These are phyloP conservation scores for Auricularia sp. DNA, from an alignment of 768 basidiomycete genomes.

Conservation along the genomic window DNA sequence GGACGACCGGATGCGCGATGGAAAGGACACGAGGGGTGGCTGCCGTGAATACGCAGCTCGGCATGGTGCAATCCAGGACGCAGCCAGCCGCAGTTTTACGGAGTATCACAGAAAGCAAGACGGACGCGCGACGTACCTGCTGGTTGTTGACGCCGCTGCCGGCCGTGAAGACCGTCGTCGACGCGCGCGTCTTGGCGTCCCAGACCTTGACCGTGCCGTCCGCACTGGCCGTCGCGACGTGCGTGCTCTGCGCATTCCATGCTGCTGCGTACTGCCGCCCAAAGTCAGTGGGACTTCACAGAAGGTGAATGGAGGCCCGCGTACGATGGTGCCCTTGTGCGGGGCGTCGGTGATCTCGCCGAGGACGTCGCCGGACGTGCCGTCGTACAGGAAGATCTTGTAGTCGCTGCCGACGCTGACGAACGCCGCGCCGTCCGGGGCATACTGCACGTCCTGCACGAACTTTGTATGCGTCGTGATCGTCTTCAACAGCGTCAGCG, in stretches of 20 bases:
- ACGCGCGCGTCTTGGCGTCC: slow-evolving; percentile 70
- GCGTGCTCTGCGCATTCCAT: slow-evolving; percentile 73
- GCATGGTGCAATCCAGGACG: no score
- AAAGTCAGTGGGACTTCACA: not conserved
- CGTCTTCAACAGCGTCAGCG: slow-evolving; percentile 32
- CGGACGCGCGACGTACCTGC: slow-evolving; percentile 32
- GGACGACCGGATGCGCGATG: no score
- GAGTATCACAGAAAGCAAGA: slow-evolving; percentile 3
- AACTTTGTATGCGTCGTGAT: slow-evolving; percentile 87
- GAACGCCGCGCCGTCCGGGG: slow-evolving; percentile 73
- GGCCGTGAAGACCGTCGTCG: slow-evolving; percentile 56
- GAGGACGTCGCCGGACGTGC: slow-evolving; percentile 73
- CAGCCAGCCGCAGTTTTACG: not conserved
- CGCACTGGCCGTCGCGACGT: slow-evolving; percentile 70
- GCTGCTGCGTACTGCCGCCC: slow-evolving; percentile 52
- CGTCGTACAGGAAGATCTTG: slow-evolving; percentile 84
- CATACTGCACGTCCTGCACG: slow-evolving; percentile 81
- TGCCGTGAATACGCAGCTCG: no score
- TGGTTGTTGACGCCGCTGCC: slow-evolving; percentile 70
- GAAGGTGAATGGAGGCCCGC: no score
- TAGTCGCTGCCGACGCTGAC: slow-evolving; percentile 84
- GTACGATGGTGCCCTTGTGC: slow-evolving; percentile 68
- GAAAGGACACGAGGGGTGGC: not conserved
- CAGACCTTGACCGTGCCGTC: slow-evolving; percentile 86
- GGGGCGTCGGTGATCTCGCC: slow-evolving; percentile 56